A percentile compares a stretch with the other conserved stretches of the same genome.
These are phyloP conservation scores for Quercus engelmannii DNA, from an alignment of 306 rosid genomes.

Conservation along the genomic window DNA sequence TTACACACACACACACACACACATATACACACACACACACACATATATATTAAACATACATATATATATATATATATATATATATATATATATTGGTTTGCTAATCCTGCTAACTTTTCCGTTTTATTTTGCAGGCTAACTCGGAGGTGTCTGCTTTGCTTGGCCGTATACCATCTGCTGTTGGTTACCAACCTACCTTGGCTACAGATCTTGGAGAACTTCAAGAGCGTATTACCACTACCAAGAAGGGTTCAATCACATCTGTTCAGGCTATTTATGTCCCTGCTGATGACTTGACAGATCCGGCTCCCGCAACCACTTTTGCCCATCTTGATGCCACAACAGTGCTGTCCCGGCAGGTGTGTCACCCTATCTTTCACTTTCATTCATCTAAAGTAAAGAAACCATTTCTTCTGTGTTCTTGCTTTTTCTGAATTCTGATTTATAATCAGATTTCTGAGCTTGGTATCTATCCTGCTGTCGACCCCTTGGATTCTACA, in stretches of 20 bases:
- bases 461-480: constrained; percentile 98
- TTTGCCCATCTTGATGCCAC: constrained; percentile 99
- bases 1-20: no score
- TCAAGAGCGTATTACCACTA: constrained; percentile 97
- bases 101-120: background rate
- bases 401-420: background rate
- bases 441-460: constrained; percentile 67
- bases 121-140: constrained; percentile 66
- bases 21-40: no score
- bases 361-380: constrained; percentile 18
- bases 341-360: constrained; percentile 95
- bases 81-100: background rate
- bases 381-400: background rate
- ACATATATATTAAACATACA: no score
- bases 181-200: constrained; percentile 96
- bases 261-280: constrained; percentile 99
- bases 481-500: constrained; percentile 93
- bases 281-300: constrained; percentile 99
- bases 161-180: constrained; percentile 99
- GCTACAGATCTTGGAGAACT: constrained; percentile 99
- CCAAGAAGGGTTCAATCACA: constrained; percentile 97
- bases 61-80: background rate
- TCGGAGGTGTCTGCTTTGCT: constrained; percentile 99
- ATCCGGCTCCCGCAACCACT: constrained; percentile 99
- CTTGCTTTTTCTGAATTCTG: background rate